A percentile compares a stretch with the other conserved stretches of the same genome.
Evolutionary conservation across 148 eudicot species (phyloP).

Genomic region (Bassia scoparia): DNA sequence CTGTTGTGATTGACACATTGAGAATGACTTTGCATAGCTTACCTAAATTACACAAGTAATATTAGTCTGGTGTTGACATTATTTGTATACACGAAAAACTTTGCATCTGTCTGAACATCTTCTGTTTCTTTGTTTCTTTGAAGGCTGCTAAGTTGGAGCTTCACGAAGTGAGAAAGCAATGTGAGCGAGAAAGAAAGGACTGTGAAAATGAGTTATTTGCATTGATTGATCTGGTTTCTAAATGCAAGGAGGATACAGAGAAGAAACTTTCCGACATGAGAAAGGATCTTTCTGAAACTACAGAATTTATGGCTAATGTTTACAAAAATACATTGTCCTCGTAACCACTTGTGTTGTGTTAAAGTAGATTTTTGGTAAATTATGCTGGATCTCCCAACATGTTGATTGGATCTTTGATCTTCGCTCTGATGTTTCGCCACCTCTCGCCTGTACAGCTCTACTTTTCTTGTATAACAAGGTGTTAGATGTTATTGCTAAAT

Average conservation of each 20-base stretch:
- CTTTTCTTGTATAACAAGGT: no score
- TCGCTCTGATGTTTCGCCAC: no score
- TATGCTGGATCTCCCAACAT: no score
- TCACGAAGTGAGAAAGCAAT: constrained; percentile 42
- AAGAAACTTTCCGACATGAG: constrained; percentile 57
- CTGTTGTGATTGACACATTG: no score
- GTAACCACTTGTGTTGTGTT: constrained; percentile 13
- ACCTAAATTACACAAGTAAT: no score
- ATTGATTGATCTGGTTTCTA: constrained; percentile 64
- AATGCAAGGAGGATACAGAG: constrained; percentile 62
- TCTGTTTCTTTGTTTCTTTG: constrained; percentile 9
- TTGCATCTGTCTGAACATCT: constrained; percentile 4
- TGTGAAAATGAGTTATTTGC: constrained; percentile 68
- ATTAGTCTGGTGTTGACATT: no score
- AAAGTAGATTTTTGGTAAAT: background rate
- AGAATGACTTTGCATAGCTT: no score
- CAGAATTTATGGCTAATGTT: constrained; percentile 38
- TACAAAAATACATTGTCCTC: constrained; percentile 40
- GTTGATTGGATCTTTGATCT: no score
- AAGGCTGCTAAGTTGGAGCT: constrained; percentile 56
- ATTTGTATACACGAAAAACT: background rate
- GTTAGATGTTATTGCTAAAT: no score
- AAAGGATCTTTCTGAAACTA: constrained; percentile 44
- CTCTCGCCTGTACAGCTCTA: no score
- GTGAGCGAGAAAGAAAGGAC: constrained; percentile 53